Evolutionary conservation across 495 filamentous ascomycete species (phyloP), one percentile per base, ranked within the genome.

Genomic region (Cenococcum geophilum): DNA sequence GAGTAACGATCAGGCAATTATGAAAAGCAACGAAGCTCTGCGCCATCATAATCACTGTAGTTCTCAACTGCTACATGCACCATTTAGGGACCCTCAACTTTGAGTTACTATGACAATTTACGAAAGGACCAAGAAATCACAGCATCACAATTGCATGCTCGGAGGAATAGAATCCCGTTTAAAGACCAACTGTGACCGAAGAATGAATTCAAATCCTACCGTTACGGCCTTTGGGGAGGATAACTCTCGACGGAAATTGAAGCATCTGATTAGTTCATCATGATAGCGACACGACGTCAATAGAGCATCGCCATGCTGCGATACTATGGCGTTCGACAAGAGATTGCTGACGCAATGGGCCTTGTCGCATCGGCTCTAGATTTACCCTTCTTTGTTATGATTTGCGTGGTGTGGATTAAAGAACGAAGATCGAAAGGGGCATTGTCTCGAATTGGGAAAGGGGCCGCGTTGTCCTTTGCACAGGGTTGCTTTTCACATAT

Each of bases 281-380:
- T 16, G 40, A 45, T 45, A 45, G 40, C 18, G 40, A 45, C 27
- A 57, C 56, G 59, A 45, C 61, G 52, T 62, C 62, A 62, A 60
- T 62, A 68, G 61, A 58, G 62, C 55, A 65, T 65, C n/a, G 27
- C 21, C 43, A 59, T 62, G 62, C 56, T 59, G 66, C 66, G 59
- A 25, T 14, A 68, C 62, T 57, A 61, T 68, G 66, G 66, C 66
- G 61, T 60, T 62, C 52, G 37, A 36, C 40, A 55, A 58, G 52
- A 54, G 36, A 53, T 12, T 61, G 61, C 57, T 64, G 60, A 49
- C 61, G 65, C 32, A 43, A 21, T 68, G 57, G 60, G 52, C 36
- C 27, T 61, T 48, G 62, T 57, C 61, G 61, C 58, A 56, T 56
- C 57, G 12, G 8, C 32, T 12, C 47, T 60, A 35, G 55, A 22